Conservation (phyloP, 345 rosid species). For the Adansonia digitata region DNA sequence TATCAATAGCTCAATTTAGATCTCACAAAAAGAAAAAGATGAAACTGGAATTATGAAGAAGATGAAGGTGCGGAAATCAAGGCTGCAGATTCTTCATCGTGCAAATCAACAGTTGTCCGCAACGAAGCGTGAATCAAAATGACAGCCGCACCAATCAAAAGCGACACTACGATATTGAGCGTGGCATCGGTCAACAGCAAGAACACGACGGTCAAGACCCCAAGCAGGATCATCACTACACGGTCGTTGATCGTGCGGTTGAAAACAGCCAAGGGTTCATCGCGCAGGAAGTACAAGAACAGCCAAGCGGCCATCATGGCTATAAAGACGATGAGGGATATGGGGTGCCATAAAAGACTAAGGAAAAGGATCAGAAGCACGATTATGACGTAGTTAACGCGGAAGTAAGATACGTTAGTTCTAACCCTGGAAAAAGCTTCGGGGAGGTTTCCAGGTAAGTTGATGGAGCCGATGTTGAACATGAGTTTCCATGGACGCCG, state of each 20-base stretch:
- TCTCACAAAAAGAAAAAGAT: no score
- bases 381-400: constrained; percentile 59
- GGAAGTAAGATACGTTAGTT: constrained; percentile 48
- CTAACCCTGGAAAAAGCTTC: constrained; percentile 43
- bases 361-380: constrained; percentile 52
- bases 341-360: constrained; percentile 70
- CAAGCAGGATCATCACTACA: constrained; percentile 41
- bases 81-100: constrained; percentile 54
- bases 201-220: constrained; percentile 49
- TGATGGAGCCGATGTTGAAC: constrained; percentile 40
- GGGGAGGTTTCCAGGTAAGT: constrained; percentile 30
- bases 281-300: constrained; percentile 71
- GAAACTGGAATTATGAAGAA: constrained; percentile 9
- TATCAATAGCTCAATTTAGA: not conserved
- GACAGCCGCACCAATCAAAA: constrained; percentile 39
- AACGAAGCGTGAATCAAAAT: constrained; percentile 51
- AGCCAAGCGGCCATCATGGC: constrained; percentile 63
- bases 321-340: constrained; percentile 62
- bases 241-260: constrained; percentile 55
- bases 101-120: constrained; percentile 58
- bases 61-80: constrained; percentile 33
- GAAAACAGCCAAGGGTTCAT: constrained; percentile 53
- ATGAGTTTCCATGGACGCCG: constrained; percentile 69
- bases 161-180: constrained; percentile 45
- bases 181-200: constrained; percentile 62